These are phyloP conservation scores for Backusella circina DNA, from an alignment of 192 early-diverging fungal species.

Conservation along the genomic window DNA sequence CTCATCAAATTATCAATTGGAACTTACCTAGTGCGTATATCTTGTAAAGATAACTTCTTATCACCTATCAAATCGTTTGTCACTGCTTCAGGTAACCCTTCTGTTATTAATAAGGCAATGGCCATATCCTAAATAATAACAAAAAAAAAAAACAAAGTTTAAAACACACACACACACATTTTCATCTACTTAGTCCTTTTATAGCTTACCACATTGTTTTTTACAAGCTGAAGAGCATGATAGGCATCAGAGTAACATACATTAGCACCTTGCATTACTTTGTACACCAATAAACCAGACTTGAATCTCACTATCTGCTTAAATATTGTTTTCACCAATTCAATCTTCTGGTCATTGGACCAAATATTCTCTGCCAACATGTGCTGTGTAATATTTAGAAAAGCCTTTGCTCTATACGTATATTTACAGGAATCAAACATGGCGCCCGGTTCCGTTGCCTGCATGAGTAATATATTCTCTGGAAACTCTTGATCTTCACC, in stretches of 20 bases:
- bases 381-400: conserved; percentile 44
- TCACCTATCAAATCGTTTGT: neutral
- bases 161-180: neutral
- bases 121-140: conserved; percentile 21
- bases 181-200: too few relatives aligned
- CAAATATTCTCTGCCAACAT: conserved; percentile 39
- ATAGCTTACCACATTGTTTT: conserved; percentile 30
- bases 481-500: conserved; percentile 2
- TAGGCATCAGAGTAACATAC: conserved; percentile 40
- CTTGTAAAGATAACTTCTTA: conserved; percentile 22
- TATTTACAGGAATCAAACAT: conserved; percentile 23
- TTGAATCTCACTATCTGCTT: conserved; percentile 43
- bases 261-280: conserved; percentile 47
- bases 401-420: conserved; percentile 18
- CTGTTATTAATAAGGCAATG: conserved; percentile 26
- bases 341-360: conserved; percentile 40
- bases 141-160: neutral
- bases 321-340: conserved; percentile 38
- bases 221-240: conserved; percentile 30
- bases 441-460: neutral
- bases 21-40: conserved; percentile 32
- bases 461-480: conserved; percentile 20
- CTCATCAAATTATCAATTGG: neutral
- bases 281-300: conserved; percentile 33
- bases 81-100: conserved; percentile 13